Evolutionary conservation across 2,329 filamentous ascomycete species (phyloP).

Genomic region (Paramyrothecium roridum): DNA sequence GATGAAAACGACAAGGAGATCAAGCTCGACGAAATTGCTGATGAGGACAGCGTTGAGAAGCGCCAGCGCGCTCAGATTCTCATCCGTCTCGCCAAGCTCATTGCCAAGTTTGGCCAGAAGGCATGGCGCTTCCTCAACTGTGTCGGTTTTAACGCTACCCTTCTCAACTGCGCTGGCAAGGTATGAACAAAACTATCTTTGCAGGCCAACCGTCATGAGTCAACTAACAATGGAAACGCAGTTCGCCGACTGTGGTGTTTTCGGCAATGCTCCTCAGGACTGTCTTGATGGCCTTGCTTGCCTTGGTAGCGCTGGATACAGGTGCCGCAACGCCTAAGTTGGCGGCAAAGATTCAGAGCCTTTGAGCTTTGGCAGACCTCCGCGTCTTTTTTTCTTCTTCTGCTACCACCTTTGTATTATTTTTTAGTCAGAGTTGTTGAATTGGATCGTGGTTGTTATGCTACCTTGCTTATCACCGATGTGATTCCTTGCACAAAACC

Average conservation of each 20-base stretch:
- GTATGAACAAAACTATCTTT: not conserved
- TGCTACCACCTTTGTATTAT: no score
- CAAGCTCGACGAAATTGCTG: not conserved
- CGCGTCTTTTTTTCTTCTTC: no score
- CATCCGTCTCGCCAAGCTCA: not conserved
- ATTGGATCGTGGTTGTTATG: no score
- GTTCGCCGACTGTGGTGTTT: not conserved
- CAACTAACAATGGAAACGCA: no score
- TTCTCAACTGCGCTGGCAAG: not conserved
- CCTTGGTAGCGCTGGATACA: not conserved
- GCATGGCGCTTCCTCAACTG: not conserved
- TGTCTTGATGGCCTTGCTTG: not conserved
- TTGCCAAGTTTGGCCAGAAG: not conserved
- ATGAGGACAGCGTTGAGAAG: not conserved
- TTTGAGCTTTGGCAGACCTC: no score
- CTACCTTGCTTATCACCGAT: no score
- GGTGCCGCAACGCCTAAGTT: not conserved
- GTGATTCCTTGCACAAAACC: no score
- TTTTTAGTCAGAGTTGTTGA: no score
- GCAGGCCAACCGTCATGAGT: not conserved
- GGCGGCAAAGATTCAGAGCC: no score
- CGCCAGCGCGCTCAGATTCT: not conserved
- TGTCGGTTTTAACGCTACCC: not conserved
- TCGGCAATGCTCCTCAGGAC: not conserved
- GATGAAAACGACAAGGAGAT: not conserved